Conservation (phyloP, 225 moss, liverwort and hornwort genomes). For the Antitrichia curtipendula region DNA sequence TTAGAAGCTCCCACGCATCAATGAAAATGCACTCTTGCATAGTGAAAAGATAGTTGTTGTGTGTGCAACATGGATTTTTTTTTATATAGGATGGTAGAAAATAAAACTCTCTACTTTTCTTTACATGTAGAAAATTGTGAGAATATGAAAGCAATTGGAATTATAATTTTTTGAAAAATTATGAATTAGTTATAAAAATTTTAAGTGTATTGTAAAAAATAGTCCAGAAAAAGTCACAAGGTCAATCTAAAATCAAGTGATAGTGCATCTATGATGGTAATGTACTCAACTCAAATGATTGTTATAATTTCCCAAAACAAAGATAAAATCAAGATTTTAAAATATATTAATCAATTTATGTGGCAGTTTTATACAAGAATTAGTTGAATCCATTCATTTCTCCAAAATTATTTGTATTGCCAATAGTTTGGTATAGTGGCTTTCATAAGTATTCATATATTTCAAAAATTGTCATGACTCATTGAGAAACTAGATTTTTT, state of each 20-base stretch:
- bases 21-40: too few species aligned
- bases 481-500: background rate
- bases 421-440: fast-evolving
- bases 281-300: too few species aligned
- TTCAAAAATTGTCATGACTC: background rate
- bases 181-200: background rate
- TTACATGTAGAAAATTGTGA: background rate
- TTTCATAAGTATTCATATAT: background rate
- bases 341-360: background rate
- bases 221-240: fast-evolving
- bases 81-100: background rate
- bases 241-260: background rate
- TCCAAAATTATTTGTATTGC: background rate
- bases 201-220: background rate
- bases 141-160: background rate
- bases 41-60: too few species aligned
- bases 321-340: background rate
- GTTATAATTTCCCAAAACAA: background rate
- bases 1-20: too few species aligned
- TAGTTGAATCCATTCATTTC: fast-evolving
- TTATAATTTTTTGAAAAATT: fast-evolving
- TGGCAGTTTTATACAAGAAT: fast-evolving
- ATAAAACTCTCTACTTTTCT: too few species aligned
- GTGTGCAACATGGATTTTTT: too few species aligned
- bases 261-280: background rate